These are phyloP conservation scores for Stachybotrys elegans DNA, from an alignment of 2,329 filamentous ascomycete genomes.

Conservation along the genomic window DNA sequence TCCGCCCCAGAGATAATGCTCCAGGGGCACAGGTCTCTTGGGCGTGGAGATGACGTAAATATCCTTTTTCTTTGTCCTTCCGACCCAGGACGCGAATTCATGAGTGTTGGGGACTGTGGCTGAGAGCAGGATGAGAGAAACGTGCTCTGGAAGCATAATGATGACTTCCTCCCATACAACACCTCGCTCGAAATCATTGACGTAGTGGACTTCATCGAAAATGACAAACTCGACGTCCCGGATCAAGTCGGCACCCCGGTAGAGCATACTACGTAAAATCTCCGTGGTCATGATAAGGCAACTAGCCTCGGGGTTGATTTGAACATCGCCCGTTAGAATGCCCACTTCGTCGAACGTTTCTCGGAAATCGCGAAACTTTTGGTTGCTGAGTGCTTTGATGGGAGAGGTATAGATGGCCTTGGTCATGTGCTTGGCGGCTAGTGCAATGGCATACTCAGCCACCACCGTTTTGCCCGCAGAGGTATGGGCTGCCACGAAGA, in stretches of 20 bases:
- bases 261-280: constrained; percentile 96
- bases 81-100: constrained; percentile 98
- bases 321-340: constrained; percentile 94
- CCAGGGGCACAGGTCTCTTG: constrained; percentile 88
- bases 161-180: constrained; percentile 99
- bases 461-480: constrained; percentile 98
- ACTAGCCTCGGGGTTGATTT: constrained; percentile 95
- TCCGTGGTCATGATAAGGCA: constrained; percentile 99
- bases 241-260: constrained; percentile 90
- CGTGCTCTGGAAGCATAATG: constrained; percentile 97
- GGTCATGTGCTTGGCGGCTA: constrained; percentile 98
- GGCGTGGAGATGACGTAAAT: constrained; percentile 98
- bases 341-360: constrained; percentile 90
- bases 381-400: constrained; percentile 97
- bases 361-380: constrained; percentile 96
- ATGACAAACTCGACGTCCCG: constrained; percentile 98
- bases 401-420: constrained; percentile 99
- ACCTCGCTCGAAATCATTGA: constrained; percentile 91
- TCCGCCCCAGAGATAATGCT: constrained; percentile 94
- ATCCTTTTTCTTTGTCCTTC: constrained; percentile 95
- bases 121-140: constrained; percentile 89
- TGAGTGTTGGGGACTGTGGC: constrained; percentile 96
- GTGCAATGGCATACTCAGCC: constrained; percentile 93
- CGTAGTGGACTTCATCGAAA: constrained; percentile 98
- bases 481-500: constrained; percentile 96